Evolutionary conservation across 2,329 filamentous ascomycete species (phyloP).

Genomic region (Arthrobotrys pseudoclavata): DNA sequence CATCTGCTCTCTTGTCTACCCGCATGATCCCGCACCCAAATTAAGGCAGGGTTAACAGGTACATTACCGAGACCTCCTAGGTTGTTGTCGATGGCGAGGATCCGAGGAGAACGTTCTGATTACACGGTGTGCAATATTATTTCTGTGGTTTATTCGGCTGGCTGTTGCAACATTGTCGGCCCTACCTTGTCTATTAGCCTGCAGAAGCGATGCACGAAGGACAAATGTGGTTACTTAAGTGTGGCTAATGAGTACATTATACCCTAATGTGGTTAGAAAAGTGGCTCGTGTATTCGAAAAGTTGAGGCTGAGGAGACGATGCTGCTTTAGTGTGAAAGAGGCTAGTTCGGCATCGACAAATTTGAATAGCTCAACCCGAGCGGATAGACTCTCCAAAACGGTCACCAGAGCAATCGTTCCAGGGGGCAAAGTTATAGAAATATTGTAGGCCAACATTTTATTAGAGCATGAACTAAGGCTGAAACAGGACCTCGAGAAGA

Average conservation of each 20-base stretch:
- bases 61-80: constrained; percentile 3
- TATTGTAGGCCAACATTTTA: constrained; percentile 42
- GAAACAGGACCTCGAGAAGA: constrained; percentile 56
- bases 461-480: constrained; percentile 53
- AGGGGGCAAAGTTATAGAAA: constrained; percentile 33
- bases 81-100: constrained; percentile 8
- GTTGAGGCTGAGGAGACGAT: constrained; percentile 50
- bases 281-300: constrained; percentile 32
- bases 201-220: constrained; percentile 33
- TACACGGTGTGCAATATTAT: background rate
- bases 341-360: constrained; percentile 31
- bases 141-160: background rate
- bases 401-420: constrained; percentile 33
- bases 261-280: constrained; percentile 17
- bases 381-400: constrained; percentile 51
- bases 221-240: constrained; percentile 17
- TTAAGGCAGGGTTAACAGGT: constrained; percentile 37
- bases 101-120: constrained; percentile 11
- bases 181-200: constrained; percentile 17
- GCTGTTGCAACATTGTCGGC: background rate
- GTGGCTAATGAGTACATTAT: constrained; percentile 39
- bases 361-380: constrained; percentile 49
- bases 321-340: constrained; percentile 46
- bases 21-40: constrained; percentile 45
- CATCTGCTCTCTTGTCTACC: constrained; percentile 35